Conservation (phyloP, 2,329 filamentous ascomycete genomes). For the Coniosporium tulheliwenetii region DNA sequence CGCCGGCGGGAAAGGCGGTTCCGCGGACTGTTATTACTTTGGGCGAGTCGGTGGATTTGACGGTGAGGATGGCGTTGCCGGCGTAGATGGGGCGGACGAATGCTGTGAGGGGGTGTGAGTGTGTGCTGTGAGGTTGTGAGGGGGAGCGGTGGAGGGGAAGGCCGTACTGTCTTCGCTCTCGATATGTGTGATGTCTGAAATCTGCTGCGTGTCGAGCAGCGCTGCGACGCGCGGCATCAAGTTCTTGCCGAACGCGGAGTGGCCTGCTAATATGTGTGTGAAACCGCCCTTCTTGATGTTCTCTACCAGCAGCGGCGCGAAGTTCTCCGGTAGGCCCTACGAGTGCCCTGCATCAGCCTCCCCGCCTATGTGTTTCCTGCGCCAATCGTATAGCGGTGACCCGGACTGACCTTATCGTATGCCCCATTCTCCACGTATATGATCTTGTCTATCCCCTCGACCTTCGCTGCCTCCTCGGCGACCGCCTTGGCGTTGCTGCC, state of each 20-base stretch:
- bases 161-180: constrained; percentile 66
- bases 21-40: constrained; percentile 89
- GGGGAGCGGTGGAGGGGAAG: not conserved
- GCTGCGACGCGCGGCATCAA: constrained; percentile 83
- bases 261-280: constrained; percentile 78
- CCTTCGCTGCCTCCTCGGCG: constrained; percentile 74
- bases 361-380: not conserved
- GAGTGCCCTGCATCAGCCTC: not conserved
- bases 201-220: constrained; percentile 78
- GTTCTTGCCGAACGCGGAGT: constrained; percentile 95
- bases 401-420: constrained; percentile 63
- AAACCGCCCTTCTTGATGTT: constrained; percentile 95
- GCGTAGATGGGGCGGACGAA: constrained; percentile 97
- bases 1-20: constrained; percentile 71
- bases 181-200: constrained; percentile 80
- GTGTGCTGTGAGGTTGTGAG: not conserved
- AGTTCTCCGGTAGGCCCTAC: constrained; percentile 79
- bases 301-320: constrained; percentile 79
- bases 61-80: constrained; percentile 90
- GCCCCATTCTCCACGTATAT: constrained; percentile 74
- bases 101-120: constrained; percentile 24
- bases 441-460: constrained; percentile 82
- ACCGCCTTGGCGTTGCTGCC: constrained; percentile 60
- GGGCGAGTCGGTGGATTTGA: constrained; percentile 71
- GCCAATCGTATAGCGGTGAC: not conserved